Evolutionary conservation across 371 early-diverging fungal species (phyloP).

Genomic region (Mortierella sp.): DNA sequence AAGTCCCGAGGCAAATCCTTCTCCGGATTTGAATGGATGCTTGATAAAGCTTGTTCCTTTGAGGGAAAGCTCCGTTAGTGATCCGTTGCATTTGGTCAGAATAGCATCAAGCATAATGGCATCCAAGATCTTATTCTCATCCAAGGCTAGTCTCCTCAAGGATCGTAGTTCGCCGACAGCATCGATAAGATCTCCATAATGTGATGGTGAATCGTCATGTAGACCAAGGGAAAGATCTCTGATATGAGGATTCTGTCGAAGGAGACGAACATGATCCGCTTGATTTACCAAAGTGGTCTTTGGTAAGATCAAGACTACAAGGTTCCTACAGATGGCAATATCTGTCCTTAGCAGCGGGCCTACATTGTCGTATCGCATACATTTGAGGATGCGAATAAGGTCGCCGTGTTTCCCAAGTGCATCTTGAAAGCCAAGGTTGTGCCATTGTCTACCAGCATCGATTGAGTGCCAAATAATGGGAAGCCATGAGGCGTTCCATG

Average conservation of each 20-base stretch:
- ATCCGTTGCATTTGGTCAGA: constrained; percentile 13
- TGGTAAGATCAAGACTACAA: constrained; percentile 25
- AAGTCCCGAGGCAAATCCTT: constrained; percentile 31
- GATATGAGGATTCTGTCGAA: constrained; percentile 37
- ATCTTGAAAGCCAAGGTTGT: constrained; percentile 8
- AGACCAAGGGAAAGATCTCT: constrained; percentile 23
- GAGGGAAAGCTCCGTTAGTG: constrained; percentile 32
- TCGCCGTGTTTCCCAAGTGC: constrained; percentile 33
- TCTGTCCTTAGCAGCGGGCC: constrained; percentile 13
- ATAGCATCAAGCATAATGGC: constrained; percentile 25
- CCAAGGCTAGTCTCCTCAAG: constrained; percentile 30
- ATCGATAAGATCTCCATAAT: constrained; percentile 11
- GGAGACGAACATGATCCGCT: constrained; percentile 21
- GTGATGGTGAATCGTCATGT: constrained; percentile 17
- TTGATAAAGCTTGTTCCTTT: constrained; percentile 15
- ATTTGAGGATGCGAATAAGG: constrained; percentile 38
- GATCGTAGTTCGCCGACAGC: constrained; percentile 17
- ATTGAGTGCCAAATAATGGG: constrained; percentile 46
- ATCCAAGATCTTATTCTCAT: constrained; percentile 17
- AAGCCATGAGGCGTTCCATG: constrained; percentile 34
- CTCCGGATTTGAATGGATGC: constrained; percentile 35
- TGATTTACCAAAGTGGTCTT: constrained; percentile 25
- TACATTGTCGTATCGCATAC: constrained; percentile 41
- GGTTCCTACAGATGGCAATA: constrained; percentile 18
- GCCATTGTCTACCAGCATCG: constrained; percentile 40